These are phyloP conservation scores for Apium graveolens DNA, from an alignment of 129 eudicot species.

Conservation along the genomic window DNA sequence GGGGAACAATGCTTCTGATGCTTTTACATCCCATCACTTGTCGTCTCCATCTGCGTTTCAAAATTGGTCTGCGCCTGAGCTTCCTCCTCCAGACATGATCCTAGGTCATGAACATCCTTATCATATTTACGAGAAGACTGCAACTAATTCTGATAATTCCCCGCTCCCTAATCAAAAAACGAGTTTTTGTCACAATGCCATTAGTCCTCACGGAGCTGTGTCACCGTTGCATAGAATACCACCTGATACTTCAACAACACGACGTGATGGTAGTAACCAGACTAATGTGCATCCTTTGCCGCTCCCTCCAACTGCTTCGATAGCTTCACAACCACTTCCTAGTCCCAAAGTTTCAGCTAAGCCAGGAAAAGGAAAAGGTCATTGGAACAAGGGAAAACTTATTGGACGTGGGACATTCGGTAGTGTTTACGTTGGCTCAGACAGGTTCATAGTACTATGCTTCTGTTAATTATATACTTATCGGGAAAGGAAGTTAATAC, in stretches of 20 bases:
- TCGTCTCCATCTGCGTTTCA: conserved; percentile 32
- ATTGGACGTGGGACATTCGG: conserved; percentile 99
- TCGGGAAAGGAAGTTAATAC: background rate
- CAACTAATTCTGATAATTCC: conserved; percentile 27
- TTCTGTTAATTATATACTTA: background rate
- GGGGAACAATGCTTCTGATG: conserved; percentile 18
- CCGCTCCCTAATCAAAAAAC: conserved; percentile 29
- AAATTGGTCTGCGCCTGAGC: conserved; percentile 53
- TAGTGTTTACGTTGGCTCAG: conserved; percentile 85
- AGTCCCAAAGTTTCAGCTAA: conserved; percentile 23
- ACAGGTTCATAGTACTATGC: conserved; percentile 35
- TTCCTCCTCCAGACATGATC: conserved; percentile 27
- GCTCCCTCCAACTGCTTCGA: conserved; percentile 64
- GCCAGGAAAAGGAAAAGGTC: conserved; percentile 28
- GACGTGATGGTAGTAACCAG: conserved; percentile 39
- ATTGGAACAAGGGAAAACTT: conserved; percentile 92
- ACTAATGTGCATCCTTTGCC: conserved; percentile 79
- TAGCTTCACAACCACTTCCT: conserved; percentile 24
- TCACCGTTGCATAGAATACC: conserved; percentile 38
- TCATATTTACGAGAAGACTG: conserved; percentile 19
- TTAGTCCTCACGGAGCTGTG: conserved; percentile 29
- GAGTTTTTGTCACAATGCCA: conserved; percentile 14
- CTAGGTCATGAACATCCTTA: conserved; percentile 22
- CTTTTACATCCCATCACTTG: conserved; percentile 18
- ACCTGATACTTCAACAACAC: conserved; percentile 15